Evolutionary conservation across 2,329 filamentous ascomycete species (phyloP).

Genomic region (Dryadomyces quercivorus): DNA sequence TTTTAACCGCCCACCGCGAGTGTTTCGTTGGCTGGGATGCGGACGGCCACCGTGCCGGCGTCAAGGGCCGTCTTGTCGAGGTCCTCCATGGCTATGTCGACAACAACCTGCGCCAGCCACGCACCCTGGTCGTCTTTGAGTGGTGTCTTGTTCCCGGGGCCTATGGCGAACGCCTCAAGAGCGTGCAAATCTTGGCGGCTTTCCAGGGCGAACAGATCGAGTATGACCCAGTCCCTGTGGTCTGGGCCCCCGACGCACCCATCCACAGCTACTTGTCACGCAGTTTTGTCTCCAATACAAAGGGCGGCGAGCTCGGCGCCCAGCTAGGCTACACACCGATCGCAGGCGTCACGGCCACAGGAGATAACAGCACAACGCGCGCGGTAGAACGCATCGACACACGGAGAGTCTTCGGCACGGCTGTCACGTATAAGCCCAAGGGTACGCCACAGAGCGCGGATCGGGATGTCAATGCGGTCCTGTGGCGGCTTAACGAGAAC

Average conservation of each 20-base stretch:
- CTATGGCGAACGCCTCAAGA: not conserved
- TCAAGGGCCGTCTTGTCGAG: not conserved
- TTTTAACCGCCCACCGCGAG: constrained; percentile 1
- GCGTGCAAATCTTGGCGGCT: not conserved
- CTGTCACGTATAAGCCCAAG: not conserved
- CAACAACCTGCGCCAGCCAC: not conserved
- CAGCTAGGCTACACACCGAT: not conserved
- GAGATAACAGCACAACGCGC: not conserved
- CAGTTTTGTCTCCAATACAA: not conserved
- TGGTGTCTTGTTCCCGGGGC: not conserved
- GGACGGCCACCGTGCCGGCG: not conserved
- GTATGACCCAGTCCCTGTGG: not conserved
- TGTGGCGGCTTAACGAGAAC: not conserved
- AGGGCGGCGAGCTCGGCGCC: not conserved
- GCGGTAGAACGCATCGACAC: not conserved
- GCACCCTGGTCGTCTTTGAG: constrained; percentile 2
- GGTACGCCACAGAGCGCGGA: not conserved
- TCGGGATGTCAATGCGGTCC: not conserved
- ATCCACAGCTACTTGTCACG: not conserved
- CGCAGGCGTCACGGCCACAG: not conserved
- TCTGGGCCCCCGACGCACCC: not conserved
- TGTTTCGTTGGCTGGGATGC: not conserved
- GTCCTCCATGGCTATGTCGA: not conserved
- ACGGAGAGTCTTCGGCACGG: not conserved
- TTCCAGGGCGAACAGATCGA: not conserved